These are phyloP conservation scores for Blastobotrys arbuscula DNA, from an alignment of 1,139 yeast species.

Conservation along the genomic window DNA sequence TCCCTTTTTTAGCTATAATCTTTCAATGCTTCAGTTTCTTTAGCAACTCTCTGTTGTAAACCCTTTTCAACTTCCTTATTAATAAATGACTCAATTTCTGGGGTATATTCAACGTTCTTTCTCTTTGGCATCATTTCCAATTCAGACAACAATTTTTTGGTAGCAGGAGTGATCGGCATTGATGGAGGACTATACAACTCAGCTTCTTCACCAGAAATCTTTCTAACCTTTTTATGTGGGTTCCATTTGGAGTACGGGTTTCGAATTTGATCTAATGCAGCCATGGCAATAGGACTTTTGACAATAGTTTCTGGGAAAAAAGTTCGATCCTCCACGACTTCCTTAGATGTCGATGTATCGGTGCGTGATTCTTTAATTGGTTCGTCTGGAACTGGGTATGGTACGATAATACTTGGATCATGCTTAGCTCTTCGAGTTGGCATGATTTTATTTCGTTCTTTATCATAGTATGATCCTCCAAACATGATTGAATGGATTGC, in stretches of 20 bases:
- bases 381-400: constrained; percentile 81
- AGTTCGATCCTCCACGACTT: constrained; percentile 63
- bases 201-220: constrained; percentile 59
- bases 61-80: constrained; percentile 50
- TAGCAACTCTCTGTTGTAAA: constrained; percentile 25
- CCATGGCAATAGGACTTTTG: constrained; percentile 62
- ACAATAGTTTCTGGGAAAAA: constrained; percentile 66
- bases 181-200: constrained; percentile 57
- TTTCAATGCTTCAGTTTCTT: constrained; percentile 30
- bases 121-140: constrained; percentile 45
- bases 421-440: constrained; percentile 71
- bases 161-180: constrained; percentile 55
- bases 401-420: constrained; percentile 64
- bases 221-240: constrained; percentile 38
- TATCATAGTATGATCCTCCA: constrained; percentile 64
- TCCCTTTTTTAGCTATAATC: constrained; percentile 26
- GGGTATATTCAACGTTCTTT: constrained; percentile 48
- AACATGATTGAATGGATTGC: constrained; percentile 73
- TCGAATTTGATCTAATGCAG: constrained; percentile 63
- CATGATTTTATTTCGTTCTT: constrained; percentile 64
- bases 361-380: constrained; percentile 53
- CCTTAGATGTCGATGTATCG: constrained; percentile 48
- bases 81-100: constrained; percentile 63
- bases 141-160: constrained; percentile 45
- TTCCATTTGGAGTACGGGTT: constrained; percentile 56